Base-by-base conservation (phyloP, 1,284 basidiomycete species). In the Ustilago nuda region DNA sequence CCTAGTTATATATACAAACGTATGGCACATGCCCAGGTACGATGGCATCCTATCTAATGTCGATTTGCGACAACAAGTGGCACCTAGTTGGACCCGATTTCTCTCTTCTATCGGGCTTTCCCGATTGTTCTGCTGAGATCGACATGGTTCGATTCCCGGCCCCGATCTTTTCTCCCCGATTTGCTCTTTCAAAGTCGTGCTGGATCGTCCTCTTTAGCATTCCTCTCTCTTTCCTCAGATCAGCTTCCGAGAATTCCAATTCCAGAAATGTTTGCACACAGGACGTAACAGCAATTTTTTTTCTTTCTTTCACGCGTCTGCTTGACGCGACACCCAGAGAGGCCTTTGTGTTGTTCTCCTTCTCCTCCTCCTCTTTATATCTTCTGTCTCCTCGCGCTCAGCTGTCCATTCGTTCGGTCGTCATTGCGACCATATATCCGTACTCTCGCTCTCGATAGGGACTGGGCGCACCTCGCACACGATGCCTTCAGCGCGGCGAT, bases 401-500 rank as follows among this genome's bases (percentile, higher is more conserved):
- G 30, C 51, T 36, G 48, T 33, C 43, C 53, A 55, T 39, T 8
- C 37, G 19, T 11, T 55, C 23, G n/a, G 9, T 33, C 13, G 30
- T 17, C 39, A 19, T n/a, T n/a, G 27, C 19, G 13, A 45, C 8
- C 48, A 50, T 50, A 45, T 45, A 45, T 19, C 43, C 43, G 8
- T n/a, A 8, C 1, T 19, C 43, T n/a, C n/a, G 4, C 7, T 45
- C 43, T 45, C 7, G 7, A 8, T 1, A 41, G 12, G 9, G 39
- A 2, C n/a, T 19, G 37, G 27, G 37, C 48, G 33, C 32, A 39
- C n/a, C 19, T 27, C 23, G 48, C n/a, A 32, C 41, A 58, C 45
- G 33, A 75, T 75, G 72, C 63, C 72, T 13, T 58, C 67, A 36
- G 59, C 63, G 30, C 43, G 63, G 37, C 39, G 62, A 27, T 59